Base-by-base conservation (phyloP, 106 monocot species). In the Phalaenopsis equestris region DNA sequence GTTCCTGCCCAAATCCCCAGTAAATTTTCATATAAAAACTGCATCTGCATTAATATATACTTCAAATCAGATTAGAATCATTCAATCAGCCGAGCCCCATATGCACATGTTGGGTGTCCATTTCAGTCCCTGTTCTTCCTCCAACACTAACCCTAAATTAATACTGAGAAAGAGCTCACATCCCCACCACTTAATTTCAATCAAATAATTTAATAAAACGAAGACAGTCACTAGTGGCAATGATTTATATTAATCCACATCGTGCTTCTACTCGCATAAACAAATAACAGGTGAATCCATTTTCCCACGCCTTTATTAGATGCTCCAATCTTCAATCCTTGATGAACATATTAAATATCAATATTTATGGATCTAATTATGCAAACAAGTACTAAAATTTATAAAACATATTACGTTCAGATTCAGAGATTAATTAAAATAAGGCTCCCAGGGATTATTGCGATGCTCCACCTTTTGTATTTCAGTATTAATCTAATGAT, bases 81-180 rank as follows among this genome's bases (percentile, higher is more conserved):
- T 21, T 21, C 19, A 3, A 61, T 61, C 61, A 61, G 61, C 19
- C 21, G 61, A 21, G 52, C 6, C 61, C 57, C n/a, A 61, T 61
- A 61, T 61, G 61, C 61, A 61, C 61, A 61, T 61, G 61, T 21
- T 61, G 61, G 21, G n/a, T n/a, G n/a, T 61, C 61, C 61, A 61
- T 61, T 21, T 61, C 61, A 21, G 61, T 0, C 61, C n/a, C 61
- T 21, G 21, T 61, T 21, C n/a, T 61, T 61, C 21, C 61, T 61
- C 23, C 61, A 61, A 21, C 1, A 61, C 21, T 61, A 61, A 61
- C 21, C 18, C 21, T 61, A n/a, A 61, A 61, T 19, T 61, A 61
- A 61, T 61, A 2, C 61, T 21, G 2, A 61, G 61, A 61, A 52
- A 52, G 52, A 61, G 61, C 61, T 61, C 61, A 21, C 61, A 61